Evolutionary conservation across 2,329 filamentous ascomycete genomes (phyloP), one percentile per base, ranked within the genome.

Genomic region (Colletotrichum sp.): DNA sequence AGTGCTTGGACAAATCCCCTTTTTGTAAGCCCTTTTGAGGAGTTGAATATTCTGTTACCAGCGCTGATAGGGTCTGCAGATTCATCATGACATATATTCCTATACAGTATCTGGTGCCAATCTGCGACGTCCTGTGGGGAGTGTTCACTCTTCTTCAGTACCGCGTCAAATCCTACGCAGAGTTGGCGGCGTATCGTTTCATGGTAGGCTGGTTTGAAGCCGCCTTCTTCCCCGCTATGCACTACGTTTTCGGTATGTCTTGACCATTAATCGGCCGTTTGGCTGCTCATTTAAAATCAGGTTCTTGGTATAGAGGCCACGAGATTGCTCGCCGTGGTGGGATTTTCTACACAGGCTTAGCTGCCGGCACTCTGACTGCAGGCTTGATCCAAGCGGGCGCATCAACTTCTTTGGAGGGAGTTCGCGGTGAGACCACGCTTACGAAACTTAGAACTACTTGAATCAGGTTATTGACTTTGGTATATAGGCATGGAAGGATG

Each of bases 111-210:
- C 5, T 72, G 34, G 22, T 83, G 78, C 67, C 81, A 77, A 62
- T 74, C 79, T 5, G 75, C 77, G 89, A 92, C 73, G 77, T 91
- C 4, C 80, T 84, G 2, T 92, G 91, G 90, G 90, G 90, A 0
- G 80, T 91, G 34, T 90, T 92, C 76, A 92, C 90, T 0, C 84
- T 92, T 11, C 82, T 91, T 78, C 59, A 77, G 75, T 55, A 55
- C 78, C 65, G 77, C 67, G 13, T 79, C 77, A 76, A 62, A 77
- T 82, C 39, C 39, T 82, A 32, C 29, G 71, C 30, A 55, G 78
- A 39, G 72, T 84, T 76, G 19, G 73, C 73, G 2, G 73, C 73
- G 25, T 76, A 76, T 16, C 78, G 84, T 1, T 86, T 86, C 64
- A 82, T 84, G 59, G 78, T 85, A 3, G 83, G 83, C 4, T 79